Base-by-base conservation (phyloP, 2,329 filamentous ascomycete genomes). In the Alternaria postmessia region DNA sequence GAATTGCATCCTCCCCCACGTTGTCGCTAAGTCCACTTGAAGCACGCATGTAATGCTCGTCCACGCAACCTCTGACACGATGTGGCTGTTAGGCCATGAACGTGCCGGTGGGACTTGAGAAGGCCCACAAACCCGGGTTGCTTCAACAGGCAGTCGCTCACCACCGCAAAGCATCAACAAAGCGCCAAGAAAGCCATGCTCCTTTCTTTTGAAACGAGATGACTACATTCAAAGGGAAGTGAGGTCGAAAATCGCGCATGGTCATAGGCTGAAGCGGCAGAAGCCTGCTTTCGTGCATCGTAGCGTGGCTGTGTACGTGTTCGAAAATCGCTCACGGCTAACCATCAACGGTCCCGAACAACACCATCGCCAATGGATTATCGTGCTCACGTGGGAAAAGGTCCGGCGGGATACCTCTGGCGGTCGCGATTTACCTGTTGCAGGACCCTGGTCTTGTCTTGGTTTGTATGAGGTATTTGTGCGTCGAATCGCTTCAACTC, bases 321-420 rank as follows among this genome's bases (percentile, higher is more conserved):
- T 22, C 54, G 58, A 64, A 68, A 67, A 70, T 70, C 67, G 66
- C 67, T 68, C 67, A 70, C 49, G 22, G 62, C 69, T 72, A 72
- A 64, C 69, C 66, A 57, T 46, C 68, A 67, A 60, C 62, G 69
- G 69, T 54, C 59, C 46, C 62, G 57, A 61, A 57, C 57, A 58
- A 55, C 53, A 63, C 47, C 20, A 59, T 52, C 39, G 57, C 36
- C 39, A 26, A 39, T 26, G 55, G 59, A 53, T 66, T 56, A 68
- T 65, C 65, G 26, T 55, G 34, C 28, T 30, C 59, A 63, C 56
- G 51, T 55, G 48, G 61, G 54, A 48, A 53, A 30, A 32, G 28
- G 28, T 44, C 34, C 54, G 46, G 47, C 60, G 51, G 42, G 32
- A 59, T 58, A 20, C 59, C 60, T 59, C 53, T 58, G 51, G 44